A percentile compares a stretch with the other conserved stretches of the same genome.
Evolutionary conservation across 164 flowering plant species (phyloP).

Genomic region (Tinospora cordifolia): DNA sequence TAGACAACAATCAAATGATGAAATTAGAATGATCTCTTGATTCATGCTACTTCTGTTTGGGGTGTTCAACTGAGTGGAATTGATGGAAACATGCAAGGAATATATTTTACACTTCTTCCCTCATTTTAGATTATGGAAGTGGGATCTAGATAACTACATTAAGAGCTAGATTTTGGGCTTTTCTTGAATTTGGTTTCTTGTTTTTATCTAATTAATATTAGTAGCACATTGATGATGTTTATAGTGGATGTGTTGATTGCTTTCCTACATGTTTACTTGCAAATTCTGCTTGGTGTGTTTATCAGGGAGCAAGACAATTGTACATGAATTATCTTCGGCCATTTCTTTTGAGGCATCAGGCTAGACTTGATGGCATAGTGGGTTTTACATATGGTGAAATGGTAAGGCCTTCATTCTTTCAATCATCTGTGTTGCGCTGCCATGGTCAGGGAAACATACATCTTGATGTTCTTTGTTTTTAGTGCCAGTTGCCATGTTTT

Average conservation of each 20-base stretch:
- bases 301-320: conserved; percentile 55
- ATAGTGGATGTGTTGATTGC: background rate
- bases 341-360: conserved; percentile 58
- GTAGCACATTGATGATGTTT: background rate
- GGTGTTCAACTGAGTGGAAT: no score
- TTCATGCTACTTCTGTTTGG: no score
- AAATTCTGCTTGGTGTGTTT: conserved; percentile 7
- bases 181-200: background rate
- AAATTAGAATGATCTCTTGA: no score
- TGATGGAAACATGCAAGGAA: background rate
- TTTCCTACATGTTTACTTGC: background rate
- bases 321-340: conserved; percentile 54
- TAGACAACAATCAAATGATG: no score
- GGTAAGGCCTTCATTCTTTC: conserved; percentile 24
- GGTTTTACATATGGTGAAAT: conserved; percentile 35
- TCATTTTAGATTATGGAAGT: background rate
- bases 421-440: background rate
- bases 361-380: conserved; percentile 35
- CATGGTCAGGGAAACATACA: background rate
- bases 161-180: background rate
- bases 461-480: background rate
- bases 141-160: background rate
- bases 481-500: background rate
- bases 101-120: background rate
- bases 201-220: background rate